Evolutionary conservation across 305 asterid species (phyloP), one percentile per base, ranked within the genome.

Genomic region (Stenogyne calaminthoides): DNA sequence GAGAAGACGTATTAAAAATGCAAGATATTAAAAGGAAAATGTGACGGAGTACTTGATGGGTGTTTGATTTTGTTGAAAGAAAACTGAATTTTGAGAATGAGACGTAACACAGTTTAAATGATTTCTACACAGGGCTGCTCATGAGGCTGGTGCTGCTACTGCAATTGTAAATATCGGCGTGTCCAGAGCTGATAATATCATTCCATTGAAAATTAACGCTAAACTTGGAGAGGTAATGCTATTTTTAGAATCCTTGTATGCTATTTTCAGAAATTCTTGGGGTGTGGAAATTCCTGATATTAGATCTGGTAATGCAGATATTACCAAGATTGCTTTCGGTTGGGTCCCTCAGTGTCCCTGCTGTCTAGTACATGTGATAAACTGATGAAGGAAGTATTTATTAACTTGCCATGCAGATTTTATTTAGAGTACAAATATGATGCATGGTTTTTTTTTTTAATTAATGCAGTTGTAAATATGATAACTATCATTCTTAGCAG

Each of bases 81-180:
- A 42, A 42, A 42, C 6, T 59, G 65, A 29, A 2, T 56, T 8
- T 32, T 36, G 66, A 65, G 14, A 42, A 37, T 60, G 61, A 19
- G 52, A 70, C 32, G 12, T 36, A 67, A 52, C 27, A 52, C 32
- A 6, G 10, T 16, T 29, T 75, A 71, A 73, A 9, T 8, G 12
- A n/a, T 9, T 19, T 55, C 20, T 55, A 55, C 73, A 67, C 87
- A 94, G 99, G 71, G 91, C 91, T 74, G 99, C 99, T 52, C 88
- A 84, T 39, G 97, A 92, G 74, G 86, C 86, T 42, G 97, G 98
- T 78, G 98, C 97, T 72, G 82, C 98, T 52, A 95, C 96, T 69
- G 99, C 98, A 55, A 92, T 92, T 67, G 89, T 95, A 40, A 95
- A 90, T 80, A 71, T 92, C 40, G 99, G 98, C 8, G 83, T 22